phyloP scores from a whole-genome alignment of 768 basidiomycete genomes.

The Naganishia vaughanmartiniae region DNA sequence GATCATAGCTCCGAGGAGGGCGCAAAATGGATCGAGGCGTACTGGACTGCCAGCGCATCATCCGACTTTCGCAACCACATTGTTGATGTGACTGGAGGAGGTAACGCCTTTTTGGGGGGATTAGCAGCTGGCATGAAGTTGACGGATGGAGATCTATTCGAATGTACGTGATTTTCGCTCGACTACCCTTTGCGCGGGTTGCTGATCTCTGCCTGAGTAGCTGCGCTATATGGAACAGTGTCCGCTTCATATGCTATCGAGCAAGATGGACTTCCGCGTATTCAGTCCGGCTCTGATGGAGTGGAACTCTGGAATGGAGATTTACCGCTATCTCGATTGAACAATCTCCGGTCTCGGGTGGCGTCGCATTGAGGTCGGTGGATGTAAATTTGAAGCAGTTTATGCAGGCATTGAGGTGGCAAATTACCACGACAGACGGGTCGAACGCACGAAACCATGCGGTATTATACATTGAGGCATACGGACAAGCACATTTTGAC shows the following conservation, averaged over 20 bases:
- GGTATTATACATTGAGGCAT: constrained; percentile 23
- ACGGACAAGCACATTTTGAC: neutral
- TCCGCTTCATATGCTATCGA: constrained; percentile 81
- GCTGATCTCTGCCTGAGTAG: constrained; percentile 52
- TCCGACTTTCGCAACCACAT: constrained; percentile 11
- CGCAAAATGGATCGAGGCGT: constrained; percentile 6
- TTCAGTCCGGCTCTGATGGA: neutral
- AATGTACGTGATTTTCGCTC: constrained; percentile 58
- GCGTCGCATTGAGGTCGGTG: neutral
- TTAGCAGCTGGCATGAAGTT: constrained; percentile 69
- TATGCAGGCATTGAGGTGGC: neutral
- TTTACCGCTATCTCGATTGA: neutral
- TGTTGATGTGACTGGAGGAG: constrained; percentile 61
- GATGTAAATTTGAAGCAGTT: neutral
- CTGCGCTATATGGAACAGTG: constrained; percentile 69
- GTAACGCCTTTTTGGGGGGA: constrained; percentile 83
- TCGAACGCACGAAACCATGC: neutral
- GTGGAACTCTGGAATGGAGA: constrained; percentile 28
- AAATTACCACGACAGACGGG: no score
- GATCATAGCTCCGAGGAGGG: neutral
- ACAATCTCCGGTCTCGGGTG: neutral
- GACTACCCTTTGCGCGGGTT: constrained; percentile 29
- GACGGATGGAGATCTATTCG: constrained; percentile 61
- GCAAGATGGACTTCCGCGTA: constrained; percentile 70
- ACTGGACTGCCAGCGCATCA: neutral